Evolutionary conservation across 2,329 filamentous ascomycete species (phyloP), one percentile per base, ranked within the genome.

Genomic region (Paracoccidioides lutzii): DNA sequence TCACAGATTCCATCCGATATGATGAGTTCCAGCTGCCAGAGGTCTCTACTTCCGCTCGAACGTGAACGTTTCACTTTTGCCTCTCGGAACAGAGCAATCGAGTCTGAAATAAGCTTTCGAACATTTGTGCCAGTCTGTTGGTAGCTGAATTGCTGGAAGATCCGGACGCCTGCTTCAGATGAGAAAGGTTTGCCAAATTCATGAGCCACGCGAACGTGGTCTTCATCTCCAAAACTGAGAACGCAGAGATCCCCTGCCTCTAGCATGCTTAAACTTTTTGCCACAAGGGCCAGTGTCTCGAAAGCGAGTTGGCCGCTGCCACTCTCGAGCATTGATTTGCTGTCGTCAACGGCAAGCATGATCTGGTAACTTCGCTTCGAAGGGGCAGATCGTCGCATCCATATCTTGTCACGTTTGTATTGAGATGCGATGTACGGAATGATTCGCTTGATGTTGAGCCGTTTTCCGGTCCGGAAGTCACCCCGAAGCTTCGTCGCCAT

Each of bases 381-480:
- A 0, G 94, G 94, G 52, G 95, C 83, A 38, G 83, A 85, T 55
- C 94, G 84, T 12, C 94, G 87, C 85, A 98, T 95, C 93, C 93
- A 99, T 73, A 99, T 99, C 78, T 98, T 98, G 80, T 99, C 93
- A 58, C 93, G 88, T 78, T 96, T 97, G 79, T 96, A 98, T 67
- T 87, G 85, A 0, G 90, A 97, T 1, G 94, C 93, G 63, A 99
- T 97, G 74, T 98, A 99, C 0, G 94, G 93, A 65, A 99, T 98
- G 73, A 99, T 98, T 63, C 91, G 89, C 73, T 97, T 97, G 76
- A 99, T 95, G 73, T 97, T 98, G 64, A 99, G 88, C 0, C 93
- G 86, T 71, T 99, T 98, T 60, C 93, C 93, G 0, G 93, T 98
- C 62, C 93, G 88, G 80, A 95, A 97, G 62, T 95, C 90, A 45